Conservation (phyloP, 1,284 basidiomycete species). For the Blastosporella zonata region DNA sequence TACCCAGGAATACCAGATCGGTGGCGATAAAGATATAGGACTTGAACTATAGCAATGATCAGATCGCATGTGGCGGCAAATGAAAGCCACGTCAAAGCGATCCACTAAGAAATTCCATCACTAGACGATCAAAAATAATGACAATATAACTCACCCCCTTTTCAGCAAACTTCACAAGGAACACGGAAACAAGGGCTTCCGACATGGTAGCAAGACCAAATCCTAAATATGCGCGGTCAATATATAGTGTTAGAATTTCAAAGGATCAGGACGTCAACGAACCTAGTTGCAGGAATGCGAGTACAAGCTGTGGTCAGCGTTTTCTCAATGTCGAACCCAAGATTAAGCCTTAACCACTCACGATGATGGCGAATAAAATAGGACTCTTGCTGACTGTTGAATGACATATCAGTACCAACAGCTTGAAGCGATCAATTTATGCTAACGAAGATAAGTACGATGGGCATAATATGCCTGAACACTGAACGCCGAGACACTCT, state of each 20-base stretch:
- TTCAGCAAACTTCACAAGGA: background rate
- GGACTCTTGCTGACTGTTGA: background rate
- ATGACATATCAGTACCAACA: background rate
- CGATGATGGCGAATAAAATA: background rate
- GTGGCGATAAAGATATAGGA: background rate
- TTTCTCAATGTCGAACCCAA: background rate
- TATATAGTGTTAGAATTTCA: background rate
- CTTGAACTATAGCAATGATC: conserved; percentile 1
- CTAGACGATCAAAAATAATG: background rate
- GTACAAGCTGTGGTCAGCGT: background rate
- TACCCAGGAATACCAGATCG: conserved; percentile 3
- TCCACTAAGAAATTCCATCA: background rate
- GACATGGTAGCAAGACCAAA: conserved; percentile 10
- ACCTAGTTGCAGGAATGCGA: conserved; percentile 6
- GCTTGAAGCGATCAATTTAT: too few species aligned
- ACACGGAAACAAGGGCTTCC: background rate
- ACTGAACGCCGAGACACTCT: conserved; percentile 4
- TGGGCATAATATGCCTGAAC: conserved; percentile 7
- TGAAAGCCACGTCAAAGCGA: conserved; percentile 4
- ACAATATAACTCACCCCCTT: background rate
- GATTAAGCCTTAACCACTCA: background rate
- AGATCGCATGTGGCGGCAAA: conserved; percentile 7
- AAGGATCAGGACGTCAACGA: background rate
- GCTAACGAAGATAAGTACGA: background rate
- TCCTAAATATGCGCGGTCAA: background rate